Percentiles rank a stretch among this genome's conserved stretches.
Evolutionary conservation across 225 moss, liverwort and hornwort species (phyloP).

Genomic region (Polytrichum formosum): DNA sequence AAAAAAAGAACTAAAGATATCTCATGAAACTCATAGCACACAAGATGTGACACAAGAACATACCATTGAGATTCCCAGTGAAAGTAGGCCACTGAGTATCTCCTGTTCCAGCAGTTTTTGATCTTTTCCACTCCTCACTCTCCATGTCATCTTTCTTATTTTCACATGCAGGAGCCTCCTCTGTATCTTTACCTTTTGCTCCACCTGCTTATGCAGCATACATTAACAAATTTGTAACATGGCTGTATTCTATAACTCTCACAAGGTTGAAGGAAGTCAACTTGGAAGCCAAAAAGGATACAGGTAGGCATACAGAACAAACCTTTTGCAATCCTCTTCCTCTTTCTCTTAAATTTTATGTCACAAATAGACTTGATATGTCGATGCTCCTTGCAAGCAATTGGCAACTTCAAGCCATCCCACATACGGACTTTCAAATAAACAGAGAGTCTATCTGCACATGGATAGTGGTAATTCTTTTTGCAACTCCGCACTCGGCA

Average conservation of each 20-base stretch:
- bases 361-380: slow-evolving; percentile 33
- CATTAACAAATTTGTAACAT: neutral
- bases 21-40: too few species aligned
- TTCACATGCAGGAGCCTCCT: neutral
- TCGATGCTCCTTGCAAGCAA: slow-evolving; percentile 80
- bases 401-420: slow-evolving; percentile 73
- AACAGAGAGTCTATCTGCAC: slow-evolving; percentile 73
- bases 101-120: neutral
- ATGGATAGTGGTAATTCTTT: slow-evolving; percentile 85
- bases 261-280: neutral
- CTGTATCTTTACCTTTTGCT: slow-evolving; percentile 5
- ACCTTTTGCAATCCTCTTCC: slow-evolving; percentile 20
- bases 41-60: neutral
- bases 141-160: neutral
- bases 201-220: neutral
- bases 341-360: slow-evolving; percentile 23
- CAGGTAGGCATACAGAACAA: slow-evolving; percentile 1
- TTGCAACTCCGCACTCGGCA: slow-evolving; percentile 73
- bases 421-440: slow-evolving; percentile 77
- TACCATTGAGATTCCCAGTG: neutral
- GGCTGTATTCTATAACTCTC: neutral
- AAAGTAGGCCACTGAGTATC: neutral
- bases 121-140: neutral
- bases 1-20: too few species aligned
- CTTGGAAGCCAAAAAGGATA: neutral